Evolutionary conservation across 495 filamentous ascomycete genomes (phyloP), one percentile per base, ranked within the genome.

Genomic region (Thermochaetoides thermophila): DNA sequence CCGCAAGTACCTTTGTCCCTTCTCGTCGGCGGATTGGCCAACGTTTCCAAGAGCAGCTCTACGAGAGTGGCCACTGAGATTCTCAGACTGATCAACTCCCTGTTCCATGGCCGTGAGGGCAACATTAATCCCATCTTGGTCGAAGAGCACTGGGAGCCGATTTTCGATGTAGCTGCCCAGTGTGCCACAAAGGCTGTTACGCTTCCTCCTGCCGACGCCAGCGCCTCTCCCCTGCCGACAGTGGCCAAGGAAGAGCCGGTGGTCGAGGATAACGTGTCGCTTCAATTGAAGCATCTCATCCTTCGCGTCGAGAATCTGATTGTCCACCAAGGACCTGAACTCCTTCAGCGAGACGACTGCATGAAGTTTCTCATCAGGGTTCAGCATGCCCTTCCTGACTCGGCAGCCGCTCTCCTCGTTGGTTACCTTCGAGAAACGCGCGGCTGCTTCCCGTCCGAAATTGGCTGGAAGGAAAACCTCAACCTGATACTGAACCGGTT

Each of bases 391-490:
- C 57, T 80, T 13, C 70, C 68, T 4, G 64, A 81, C 42, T 67
- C 70, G 3, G 63, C 69, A 9, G 73, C 68, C 2, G 58, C 62
- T 19, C 46, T 71, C 6, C 55, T 81, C 16, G 61, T 81, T 23
- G 62, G 69, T 9, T 61, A 76, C 39, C 74, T 72, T 38, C 58
- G 57, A 18, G 63, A 76, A 38, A 67, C 71, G 34, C 59, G 71
- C 17, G 74, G 74, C 34, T 82, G 79, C 40, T 78, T 74, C 36
- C 84, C 81, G 16, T 81, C 75, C 4, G 74, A 74, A 46, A 50
- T 58, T 10, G 51, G 68, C 7, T 93, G 82, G 77, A 59, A 76
- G 19, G 55, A 57, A 4, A 76, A 81, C 39, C 68, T 76, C 16
- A 65, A 55, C 16, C 56, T 64, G 6, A 56, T 89, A 1, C 58